Percentiles rank a stretch among this genome's conserved stretches.
phyloP scores from a whole-genome alignment of 140 eudicot species.

The Cichorium intybus region DNA sequence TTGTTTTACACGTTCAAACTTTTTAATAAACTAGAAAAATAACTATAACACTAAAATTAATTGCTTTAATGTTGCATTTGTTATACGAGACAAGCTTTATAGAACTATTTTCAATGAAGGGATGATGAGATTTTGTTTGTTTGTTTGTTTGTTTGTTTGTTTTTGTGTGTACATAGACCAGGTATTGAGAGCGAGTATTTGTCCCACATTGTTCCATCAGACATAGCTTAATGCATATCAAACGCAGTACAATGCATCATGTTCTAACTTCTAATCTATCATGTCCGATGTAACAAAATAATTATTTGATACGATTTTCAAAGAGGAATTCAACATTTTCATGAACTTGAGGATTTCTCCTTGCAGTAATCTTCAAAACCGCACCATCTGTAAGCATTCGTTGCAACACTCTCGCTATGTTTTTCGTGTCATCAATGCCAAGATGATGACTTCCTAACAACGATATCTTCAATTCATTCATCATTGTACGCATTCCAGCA shows the following conservation, averaged over 20 bases:
- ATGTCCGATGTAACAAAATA: neutral
- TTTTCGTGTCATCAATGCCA: slow-evolving; percentile 86
- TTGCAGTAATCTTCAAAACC: slow-evolving; percentile 67
- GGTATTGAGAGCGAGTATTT: neutral
- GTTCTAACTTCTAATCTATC: too few species aligned
- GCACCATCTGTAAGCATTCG: slow-evolving; percentile 84
- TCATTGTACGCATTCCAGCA: slow-evolving; percentile 90
- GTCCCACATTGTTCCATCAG: neutral
- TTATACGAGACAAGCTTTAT: neutral
- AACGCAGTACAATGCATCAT: neutral
- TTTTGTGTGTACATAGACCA: too few species aligned
- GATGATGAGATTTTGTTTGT: too few species aligned
- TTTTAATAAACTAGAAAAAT: too few species aligned
- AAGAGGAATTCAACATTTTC: slow-evolving; percentile 59
- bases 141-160: too few species aligned
- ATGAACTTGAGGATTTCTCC: slow-evolving; percentile 35
- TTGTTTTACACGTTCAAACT: too few species aligned
- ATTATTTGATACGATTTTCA: slow-evolving; percentile 58
- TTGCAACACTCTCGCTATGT: slow-evolving; percentile 77
- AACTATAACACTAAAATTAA: too few species aligned
- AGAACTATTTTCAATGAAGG: neutral
- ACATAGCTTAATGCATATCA: too few species aligned
- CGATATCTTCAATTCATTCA: slow-evolving; percentile 58
- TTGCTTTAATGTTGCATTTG: too few species aligned
- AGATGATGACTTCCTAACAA: slow-evolving; percentile 91